phyloP scores from a whole-genome alignment of 192 early-diverging fungal species.

The Podila epigama region DNA sequence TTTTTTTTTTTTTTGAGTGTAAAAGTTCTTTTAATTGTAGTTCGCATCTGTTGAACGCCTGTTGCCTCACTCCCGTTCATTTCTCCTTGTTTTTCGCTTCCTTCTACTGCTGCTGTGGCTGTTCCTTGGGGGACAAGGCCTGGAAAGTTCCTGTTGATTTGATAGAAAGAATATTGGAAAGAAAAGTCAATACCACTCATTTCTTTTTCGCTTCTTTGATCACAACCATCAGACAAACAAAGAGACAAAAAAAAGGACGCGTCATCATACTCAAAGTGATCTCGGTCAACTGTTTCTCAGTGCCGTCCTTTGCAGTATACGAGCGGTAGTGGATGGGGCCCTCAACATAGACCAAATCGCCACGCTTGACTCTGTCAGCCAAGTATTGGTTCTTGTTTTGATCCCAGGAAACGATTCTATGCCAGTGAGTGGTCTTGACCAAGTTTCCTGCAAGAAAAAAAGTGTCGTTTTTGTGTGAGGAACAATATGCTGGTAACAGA shows the following conservation, averaged over 20 bases:
- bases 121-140: slow-evolving; percentile 29
- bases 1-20: background rate
- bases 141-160: slow-evolving; percentile 17
- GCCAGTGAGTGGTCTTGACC: slow-evolving; percentile 75
- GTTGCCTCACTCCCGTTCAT: too few relatives aligned
- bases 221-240: background rate
- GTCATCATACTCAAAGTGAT: slow-evolving; percentile 52
- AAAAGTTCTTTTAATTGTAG: background rate
- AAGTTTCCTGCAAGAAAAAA: slow-evolving; percentile 55
- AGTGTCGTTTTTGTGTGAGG: background rate
- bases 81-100: background rate
- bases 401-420: slow-evolving; percentile 61
- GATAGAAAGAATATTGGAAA: background rate
- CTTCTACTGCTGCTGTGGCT: slow-evolving; percentile 2
- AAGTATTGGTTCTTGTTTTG: slow-evolving; percentile 42
- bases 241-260: background rate
- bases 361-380: slow-evolving; percentile 61
- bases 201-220: background rate
- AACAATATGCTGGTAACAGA: background rate
- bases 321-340: slow-evolving; percentile 67
- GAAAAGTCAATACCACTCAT: background rate
- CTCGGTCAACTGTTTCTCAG: slow-evolving; percentile 58
- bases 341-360: slow-evolving; percentile 70
- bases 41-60: too few relatives aligned
- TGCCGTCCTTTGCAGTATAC: slow-evolving; percentile 70